A percentile compares a stretch with the other conserved stretches of the same genome.
Evolutionary conservation across 2,329 filamentous ascomycete genomes (phyloP).

Genomic region (Aspergillus udagawae): DNA sequence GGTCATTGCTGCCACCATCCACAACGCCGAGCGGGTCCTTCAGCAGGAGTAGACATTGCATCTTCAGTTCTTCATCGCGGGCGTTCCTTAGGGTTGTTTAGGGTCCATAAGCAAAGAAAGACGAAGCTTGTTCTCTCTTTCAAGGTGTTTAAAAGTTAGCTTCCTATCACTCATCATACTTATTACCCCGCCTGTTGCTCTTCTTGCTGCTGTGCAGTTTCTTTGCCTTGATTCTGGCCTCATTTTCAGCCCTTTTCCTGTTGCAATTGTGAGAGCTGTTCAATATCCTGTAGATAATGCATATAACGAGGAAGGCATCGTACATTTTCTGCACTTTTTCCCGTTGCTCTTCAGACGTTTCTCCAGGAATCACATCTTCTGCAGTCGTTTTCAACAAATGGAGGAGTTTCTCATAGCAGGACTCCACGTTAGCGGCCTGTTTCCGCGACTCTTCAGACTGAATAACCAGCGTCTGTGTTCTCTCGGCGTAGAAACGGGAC

Average conservation of each 20-base stretch:
- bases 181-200: conserved; percentile 45
- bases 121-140: background rate
- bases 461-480: conserved; percentile 54
- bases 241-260: conserved; percentile 56
- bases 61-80: conserved; percentile 9
- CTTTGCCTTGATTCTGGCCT: conserved; percentile 54
- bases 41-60: conserved; percentile 16
- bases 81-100: conserved; percentile 21
- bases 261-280: conserved; percentile 18
- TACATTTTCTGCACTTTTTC: conserved; percentile 54
- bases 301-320: conserved; percentile 10
- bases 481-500: conserved; percentile 54
- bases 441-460: conserved; percentile 62
- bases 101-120: conserved; percentile 4
- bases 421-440: conserved; percentile 56
- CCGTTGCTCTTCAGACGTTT: conserved; percentile 55
- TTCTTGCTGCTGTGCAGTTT: conserved; percentile 62
- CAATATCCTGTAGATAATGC: background rate
- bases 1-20: conserved; percentile 45
- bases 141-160: conserved; percentile 16
- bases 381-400: conserved; percentile 52
- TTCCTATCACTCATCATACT: conserved; percentile 33
- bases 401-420: conserved; percentile 57
- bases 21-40: conserved; percentile 29
- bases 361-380: conserved; percentile 52